Evolutionary conservation across 1,139 yeast species (phyloP), one percentile per base, ranked within the genome.

Genomic region (Protomyces inundatus): DNA sequence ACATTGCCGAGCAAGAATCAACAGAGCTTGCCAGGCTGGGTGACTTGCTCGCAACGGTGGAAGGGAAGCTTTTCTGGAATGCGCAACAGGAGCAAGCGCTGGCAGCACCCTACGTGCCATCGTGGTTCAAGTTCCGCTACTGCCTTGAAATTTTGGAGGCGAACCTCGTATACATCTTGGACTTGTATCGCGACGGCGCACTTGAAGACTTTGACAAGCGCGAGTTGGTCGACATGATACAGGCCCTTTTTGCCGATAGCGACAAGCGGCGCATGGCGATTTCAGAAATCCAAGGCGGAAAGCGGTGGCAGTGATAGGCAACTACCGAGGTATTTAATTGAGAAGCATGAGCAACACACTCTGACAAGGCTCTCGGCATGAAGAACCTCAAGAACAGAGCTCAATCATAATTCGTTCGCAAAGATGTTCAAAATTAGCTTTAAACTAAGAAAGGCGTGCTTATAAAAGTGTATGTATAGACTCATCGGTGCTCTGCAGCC

Each of bases 231-330:
- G 73, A 76, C 7, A 76, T 90, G 71, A 78, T 91, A n/a, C 71
- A 75, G 53, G 77, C 85, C 52, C 76, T 89, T 60, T 90, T 90
- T 74, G 84, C 88, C 4, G 88, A 88, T 61, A 86, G 95, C 66
- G 86, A 84, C 6, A 73, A 83, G 58, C 80, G 96, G 68, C 81
- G 81, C 6, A 42, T 42, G 48, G 48, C 48, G 16, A 42, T 42
- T 42, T 23, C 30, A 42, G 48, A 42, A 10, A 42, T 42, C 16
- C 48, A 42, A 5, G 48, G 48, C 9, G 48, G 30, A 9, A 42
- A 42, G 48, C 48, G 48, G 12, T 42, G 48, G 48, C 48, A 42
- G 16, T 42, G 48, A 42, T 4, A n/a, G 14, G 4, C 6, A 37
- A 7, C 40, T 23, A 23, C 23, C 2, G 23, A 23, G 23, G 23